These are phyloP conservation scores for Clonostachys rosea DNA, from an alignment of 2,329 filamentous ascomycete species.

Conservation along the genomic window DNA sequence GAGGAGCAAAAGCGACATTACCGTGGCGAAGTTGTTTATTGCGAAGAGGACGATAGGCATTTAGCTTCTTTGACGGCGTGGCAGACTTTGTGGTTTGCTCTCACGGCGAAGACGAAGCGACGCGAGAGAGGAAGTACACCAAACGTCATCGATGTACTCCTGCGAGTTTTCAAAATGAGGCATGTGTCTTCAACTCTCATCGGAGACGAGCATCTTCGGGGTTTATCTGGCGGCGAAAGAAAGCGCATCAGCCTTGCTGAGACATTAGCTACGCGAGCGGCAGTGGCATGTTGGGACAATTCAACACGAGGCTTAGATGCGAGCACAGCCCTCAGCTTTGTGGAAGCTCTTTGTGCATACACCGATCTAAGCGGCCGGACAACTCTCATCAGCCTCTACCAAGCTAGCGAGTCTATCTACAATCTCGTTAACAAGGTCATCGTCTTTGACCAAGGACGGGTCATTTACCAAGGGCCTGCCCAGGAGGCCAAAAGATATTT, in stretches of 20 bases:
- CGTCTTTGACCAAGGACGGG: constrained; percentile 66
- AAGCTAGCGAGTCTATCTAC: constrained; percentile 37
- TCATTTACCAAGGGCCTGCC: constrained; percentile 62
- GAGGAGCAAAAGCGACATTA: constrained; percentile 63
- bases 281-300: constrained; percentile 77
- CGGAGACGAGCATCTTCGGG: constrained; percentile 67
- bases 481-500: constrained; percentile 63
- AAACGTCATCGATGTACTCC: no score
- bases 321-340: constrained; percentile 74
- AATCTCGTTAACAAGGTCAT: constrained; percentile 71
- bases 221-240: constrained; percentile 75
- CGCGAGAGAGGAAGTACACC: no score
- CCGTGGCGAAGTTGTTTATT: constrained; percentile 73
- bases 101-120: constrained; percentile 55
- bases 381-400: constrained; percentile 35
- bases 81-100: constrained; percentile 71
- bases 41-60: constrained; percentile 71
- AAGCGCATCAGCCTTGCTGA: constrained; percentile 79
- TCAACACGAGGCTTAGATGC: constrained; percentile 74
- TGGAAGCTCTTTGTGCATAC: constrained; percentile 65
- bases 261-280: constrained; percentile 67
- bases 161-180: no score
- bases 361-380: constrained; percentile 68
- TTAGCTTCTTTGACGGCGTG: constrained; percentile 71
- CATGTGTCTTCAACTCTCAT: constrained; percentile 53